These are phyloP conservation scores for Diaporthe citriasiana DNA, from an alignment of 2,329 filamentous ascomycete species.

Conservation along the genomic window DNA sequence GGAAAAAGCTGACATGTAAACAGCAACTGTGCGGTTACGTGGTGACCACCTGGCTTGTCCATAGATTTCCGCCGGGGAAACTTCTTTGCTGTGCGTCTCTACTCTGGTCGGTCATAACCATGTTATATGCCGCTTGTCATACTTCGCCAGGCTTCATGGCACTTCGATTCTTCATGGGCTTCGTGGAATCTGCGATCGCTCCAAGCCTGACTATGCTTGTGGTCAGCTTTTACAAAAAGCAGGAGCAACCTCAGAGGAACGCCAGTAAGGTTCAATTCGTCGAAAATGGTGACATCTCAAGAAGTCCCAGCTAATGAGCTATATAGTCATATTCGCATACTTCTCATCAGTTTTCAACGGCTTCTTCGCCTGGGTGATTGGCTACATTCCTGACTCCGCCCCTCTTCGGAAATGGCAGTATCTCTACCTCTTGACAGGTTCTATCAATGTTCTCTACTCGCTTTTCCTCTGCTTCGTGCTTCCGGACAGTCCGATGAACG, in stretches of 20 bases:
- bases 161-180: conserved; percentile 54
- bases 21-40: conserved; percentile 46
- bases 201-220: conserved; percentile 54
- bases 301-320: neutral
- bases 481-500: conserved; percentile 55
- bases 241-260: conserved; percentile 54
- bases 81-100: conserved; percentile 48
- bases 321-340: conserved; percentile 53
- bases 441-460: conserved; percentile 50
- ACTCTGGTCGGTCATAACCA: conserved; percentile 50
- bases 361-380: conserved; percentile 61
- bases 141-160: conserved; percentile 52
- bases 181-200: conserved; percentile 52
- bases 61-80: conserved; percentile 48
- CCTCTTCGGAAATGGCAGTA: conserved; percentile 46
- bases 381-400: conserved; percentile 38
- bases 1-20: conserved; percentile 34
- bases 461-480: conserved; percentile 49
- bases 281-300: too few relatives aligned
- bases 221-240: conserved; percentile 55
- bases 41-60: conserved; percentile 48
- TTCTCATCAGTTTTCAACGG: conserved; percentile 53
- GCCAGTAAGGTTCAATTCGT: conserved; percentile 42
- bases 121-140: conserved; percentile 47
- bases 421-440: conserved; percentile 51